A percentile compares a stretch with the other conserved stretches of the same genome.
Conservation (phyloP, 495 filamentous ascomycete species). For the Penicillium verhagenii region DNA sequence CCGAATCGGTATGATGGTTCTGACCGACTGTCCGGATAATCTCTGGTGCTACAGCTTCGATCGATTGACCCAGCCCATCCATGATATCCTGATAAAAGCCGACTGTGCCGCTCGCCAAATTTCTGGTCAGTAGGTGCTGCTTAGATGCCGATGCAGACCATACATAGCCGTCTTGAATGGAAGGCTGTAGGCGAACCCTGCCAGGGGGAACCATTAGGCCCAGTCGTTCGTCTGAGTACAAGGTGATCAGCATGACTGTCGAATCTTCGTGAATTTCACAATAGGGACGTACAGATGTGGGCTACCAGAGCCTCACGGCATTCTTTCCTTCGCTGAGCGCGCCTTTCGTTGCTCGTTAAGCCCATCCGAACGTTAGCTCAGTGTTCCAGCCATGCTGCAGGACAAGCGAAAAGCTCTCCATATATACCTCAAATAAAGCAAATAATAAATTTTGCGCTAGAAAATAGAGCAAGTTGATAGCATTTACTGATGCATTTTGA, state of each 20-base stretch:
- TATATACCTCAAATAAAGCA: no score
- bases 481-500: no score
- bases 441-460: no score
- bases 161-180: conserved; percentile 11
- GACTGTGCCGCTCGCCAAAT: neutral
- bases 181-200: conserved; percentile 11
- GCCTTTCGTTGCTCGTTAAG: conserved; percentile 8
- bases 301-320: conserved; percentile 8
- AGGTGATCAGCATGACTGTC: neutral
- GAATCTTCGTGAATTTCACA: neutral
- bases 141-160: conserved; percentile 10
- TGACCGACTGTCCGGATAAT: neutral
- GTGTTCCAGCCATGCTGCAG: neutral
- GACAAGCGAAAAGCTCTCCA: no score
- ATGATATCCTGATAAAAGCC: conserved; percentile 1
- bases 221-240: neutral
- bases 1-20: no score
- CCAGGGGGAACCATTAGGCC: conserved; percentile 3
- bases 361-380: neutral
- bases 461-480: no score
- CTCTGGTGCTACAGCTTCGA: neutral
- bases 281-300: conserved; percentile 7
- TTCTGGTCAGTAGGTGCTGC: conserved; percentile 3
- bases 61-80: neutral
- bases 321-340: conserved; percentile 5